phyloP scores from a whole-genome alignment of 1,284 basidiomycete genomes.

The Cutaneotrichosporon sp. region DNA sequence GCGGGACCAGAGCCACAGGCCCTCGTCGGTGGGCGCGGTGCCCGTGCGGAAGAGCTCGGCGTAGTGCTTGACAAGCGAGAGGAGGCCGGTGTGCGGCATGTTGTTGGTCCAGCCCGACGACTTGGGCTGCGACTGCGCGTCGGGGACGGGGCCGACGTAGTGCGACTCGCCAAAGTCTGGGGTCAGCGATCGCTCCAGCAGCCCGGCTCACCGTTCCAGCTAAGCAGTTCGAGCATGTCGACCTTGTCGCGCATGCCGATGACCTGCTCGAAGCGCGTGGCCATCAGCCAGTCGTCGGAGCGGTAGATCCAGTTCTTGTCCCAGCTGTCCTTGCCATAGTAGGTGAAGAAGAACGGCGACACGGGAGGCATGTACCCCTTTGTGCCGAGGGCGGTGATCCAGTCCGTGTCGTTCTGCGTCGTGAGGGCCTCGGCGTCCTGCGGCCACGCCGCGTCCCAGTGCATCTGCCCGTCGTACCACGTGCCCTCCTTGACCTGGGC shows the following conservation, averaged over 20 bases:
- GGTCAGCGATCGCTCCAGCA: too few relatives aligned
- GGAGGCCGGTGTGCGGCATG: slow-evolving; percentile 58
- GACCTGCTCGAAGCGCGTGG: slow-evolving; percentile 71
- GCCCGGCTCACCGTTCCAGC: slow-evolving; percentile 48
- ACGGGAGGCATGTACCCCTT: slow-evolving; percentile 58
- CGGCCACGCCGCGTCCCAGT: slow-evolving; percentile 58
- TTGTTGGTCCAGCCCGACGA: slow-evolving; percentile 50
- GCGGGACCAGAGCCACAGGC: slow-evolving; percentile 67
- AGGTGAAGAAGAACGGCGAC: slow-evolving; percentile 76
- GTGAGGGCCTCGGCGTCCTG: slow-evolving; percentile 38
- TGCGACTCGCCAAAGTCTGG: slow-evolving; percentile 32
- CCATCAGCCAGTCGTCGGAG: slow-evolving; percentile 70
- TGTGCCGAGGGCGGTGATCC: slow-evolving; percentile 43
- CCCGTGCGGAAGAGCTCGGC: slow-evolving; percentile 70
- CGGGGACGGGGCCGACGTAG: slow-evolving; percentile 32
- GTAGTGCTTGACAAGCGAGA: slow-evolving; percentile 66
- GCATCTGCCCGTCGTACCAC: slow-evolving; percentile 55
- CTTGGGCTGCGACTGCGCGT: slow-evolving; percentile 42
- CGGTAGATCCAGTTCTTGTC: slow-evolving; percentile 80
- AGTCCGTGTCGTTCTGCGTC: slow-evolving; percentile 45
- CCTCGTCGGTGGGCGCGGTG: slow-evolving; percentile 61
- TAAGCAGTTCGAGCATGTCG: slow-evolving; percentile 61
- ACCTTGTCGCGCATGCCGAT: slow-evolving; percentile 63
- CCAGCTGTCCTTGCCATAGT: slow-evolving; percentile 35
- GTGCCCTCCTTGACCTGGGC: slow-evolving; percentile 15